Evolutionary conservation across 2,329 filamentous ascomycete species (phyloP), one percentile per base, ranked within the genome.

Genomic region (Fusarium fujikuroi): DNA sequence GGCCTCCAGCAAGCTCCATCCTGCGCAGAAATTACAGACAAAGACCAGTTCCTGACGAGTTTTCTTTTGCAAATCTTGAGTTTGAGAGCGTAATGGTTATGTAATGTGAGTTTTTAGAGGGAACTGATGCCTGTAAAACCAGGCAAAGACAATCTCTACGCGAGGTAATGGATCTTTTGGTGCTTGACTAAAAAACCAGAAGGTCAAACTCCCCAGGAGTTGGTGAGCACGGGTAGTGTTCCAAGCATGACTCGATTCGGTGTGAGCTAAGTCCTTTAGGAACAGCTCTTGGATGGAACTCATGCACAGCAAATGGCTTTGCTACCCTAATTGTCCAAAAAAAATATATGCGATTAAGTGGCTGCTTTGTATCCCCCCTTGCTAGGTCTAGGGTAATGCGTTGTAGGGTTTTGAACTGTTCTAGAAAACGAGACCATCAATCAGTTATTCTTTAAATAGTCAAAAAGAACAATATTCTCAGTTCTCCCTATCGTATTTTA

Each of bases 131-230:
- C 9, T 6, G 6, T 36, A 8, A 10, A 8, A 5, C 30, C 16
- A 36, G 12, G n/a, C 9, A 52, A 34, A 21, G 7, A 21, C 11
- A 19, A 10, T 4, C 11, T 23, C 21, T 2, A 2, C 16, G 11
- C 21, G 2, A 23, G 8, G 30, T 14, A 0, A 1, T 19, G 1
- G 19, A 19, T 52, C 6, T 9, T 11, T 4, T 4, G 8, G 15
- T 2, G 30, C 15, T 4, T 34, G 5, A 5, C 28, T 0, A 15
- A 2, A 1, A 0, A 28, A 2, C 6, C 23, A 14, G 7, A 4
- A 19, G 11, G 23, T 19, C 8, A 4, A 25, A 25, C 7, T 46
- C 9, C 3, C 12, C 2, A 2, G 3, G 18, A 30, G 30, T 50
- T 16, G 47, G 30, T 34, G 30, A 34, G 44, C 25, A 30, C 19